Evolutionary conservation across 306 rosid species (phyloP), one percentile per base, ranked within the genome.

Genomic region (Parietaria judaica): DNA sequence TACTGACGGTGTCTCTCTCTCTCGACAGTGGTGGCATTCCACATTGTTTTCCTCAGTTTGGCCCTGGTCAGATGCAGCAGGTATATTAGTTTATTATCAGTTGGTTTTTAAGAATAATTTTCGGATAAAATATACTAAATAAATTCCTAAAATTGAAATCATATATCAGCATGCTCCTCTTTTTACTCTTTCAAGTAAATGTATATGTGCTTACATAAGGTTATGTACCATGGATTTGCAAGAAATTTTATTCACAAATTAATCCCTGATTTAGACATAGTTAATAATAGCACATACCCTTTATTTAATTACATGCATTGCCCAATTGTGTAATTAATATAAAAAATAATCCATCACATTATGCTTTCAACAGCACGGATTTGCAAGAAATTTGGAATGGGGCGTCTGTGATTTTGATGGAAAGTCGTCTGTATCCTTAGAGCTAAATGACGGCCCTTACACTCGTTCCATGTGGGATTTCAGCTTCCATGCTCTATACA

Each of bases 1-100:
- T 5, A 41, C 6, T 41, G 3, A 41, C 9, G 31, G 1, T 41
- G 3, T 41, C 45, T 41, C 45, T 39, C 44, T 41, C 45, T 79
- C 78, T 54, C 70, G 69, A 51, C 72, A 88, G 96, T 80, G 98
- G 98, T 61, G 98, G 98, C 7, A 14, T 92, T 64, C 98, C 98
- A 17, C 98, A 92, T 79, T 92, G 98, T 75, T 88, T 92, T 76
- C 98, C 96, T 12, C 98, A 92, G 86, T 92, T 92, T 80, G 98
- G 98, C 75, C 96, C 98, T 3, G 98, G 98, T 58, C 65, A 66
- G 9, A 81, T 92, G 16, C 98, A 92, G 79, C 98, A 88, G 94
- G 98, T 88, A 72, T 64, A 15, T 6, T 51, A 37, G 17, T 58
- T 23, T 5, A 61, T 52, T 0, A 23, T 23, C 31, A 0, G 31